phyloP scores from a whole-genome alignment of 2,329 filamentous ascomycete species.

The Domatiomyces globalis region DNA sequence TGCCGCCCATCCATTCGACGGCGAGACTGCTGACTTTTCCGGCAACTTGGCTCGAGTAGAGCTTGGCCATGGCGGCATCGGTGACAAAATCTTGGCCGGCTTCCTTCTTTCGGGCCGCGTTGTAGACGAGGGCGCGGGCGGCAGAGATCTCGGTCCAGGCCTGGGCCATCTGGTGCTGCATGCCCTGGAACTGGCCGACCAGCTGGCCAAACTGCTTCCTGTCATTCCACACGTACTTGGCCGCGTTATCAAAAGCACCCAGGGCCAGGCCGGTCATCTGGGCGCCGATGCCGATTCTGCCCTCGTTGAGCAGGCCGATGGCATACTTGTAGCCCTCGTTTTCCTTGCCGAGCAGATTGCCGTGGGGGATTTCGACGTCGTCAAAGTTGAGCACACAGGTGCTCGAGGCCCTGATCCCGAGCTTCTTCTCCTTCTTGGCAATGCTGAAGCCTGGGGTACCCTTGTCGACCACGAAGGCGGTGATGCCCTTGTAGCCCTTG shows the following conservation, averaged over 20 bases:
- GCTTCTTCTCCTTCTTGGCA: conserved; percentile 99
- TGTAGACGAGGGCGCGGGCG: conserved; percentile 84
- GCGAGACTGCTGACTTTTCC: conserved; percentile 71
- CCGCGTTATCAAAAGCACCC: conserved; percentile 90
- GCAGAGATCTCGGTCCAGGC: conserved; percentile 87
- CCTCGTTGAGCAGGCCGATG: conserved; percentile 86
- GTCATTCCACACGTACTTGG: conserved; percentile 93
- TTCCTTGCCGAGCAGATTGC: conserved; percentile 73
- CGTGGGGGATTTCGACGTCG: conserved; percentile 78
- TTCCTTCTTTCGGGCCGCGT: conserved; percentile 95
- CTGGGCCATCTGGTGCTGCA: conserved; percentile 98
- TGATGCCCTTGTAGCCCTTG: conserved; percentile 94
- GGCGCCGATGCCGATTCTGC: conserved; percentile 90
- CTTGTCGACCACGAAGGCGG: conserved; percentile 90
- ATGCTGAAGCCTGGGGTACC: conserved; percentile 77
- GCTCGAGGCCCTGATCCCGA: conserved; percentile 88
- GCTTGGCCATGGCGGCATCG: conserved; percentile 96
- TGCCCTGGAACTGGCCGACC: conserved; percentile 93
- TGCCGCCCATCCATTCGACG: conserved; percentile 98
- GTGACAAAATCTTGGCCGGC: conserved; percentile 86
- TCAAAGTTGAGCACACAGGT: conserved; percentile 97
- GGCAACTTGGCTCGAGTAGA: conserved; percentile 86
- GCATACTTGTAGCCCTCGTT: conserved; percentile 97
- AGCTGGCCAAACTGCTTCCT: conserved; percentile 90
- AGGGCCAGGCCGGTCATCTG: conserved; percentile 97